These are phyloP conservation scores for Podaxis sp. DNA, from an alignment of 768 basidiomycete genomes.

Conservation along the genomic window DNA sequence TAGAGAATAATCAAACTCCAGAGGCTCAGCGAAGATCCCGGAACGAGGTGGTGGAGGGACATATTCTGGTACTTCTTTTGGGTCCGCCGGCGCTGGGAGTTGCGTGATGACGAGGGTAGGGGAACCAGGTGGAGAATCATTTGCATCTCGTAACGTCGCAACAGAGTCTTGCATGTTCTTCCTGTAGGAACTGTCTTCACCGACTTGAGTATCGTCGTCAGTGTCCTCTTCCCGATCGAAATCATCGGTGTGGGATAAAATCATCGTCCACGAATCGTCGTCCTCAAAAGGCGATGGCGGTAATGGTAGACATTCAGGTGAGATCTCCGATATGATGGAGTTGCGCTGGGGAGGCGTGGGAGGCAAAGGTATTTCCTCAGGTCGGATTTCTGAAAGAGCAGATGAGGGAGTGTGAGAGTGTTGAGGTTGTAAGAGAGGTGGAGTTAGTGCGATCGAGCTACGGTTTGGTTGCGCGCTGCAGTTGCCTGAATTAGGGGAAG, in stretches of 20 bases:
- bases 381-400: conserved; percentile 5
- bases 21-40: conserved; percentile 16
- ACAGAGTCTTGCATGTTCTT: conserved; percentile 5
- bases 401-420: neutral
- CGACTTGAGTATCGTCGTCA: conserved; percentile 14
- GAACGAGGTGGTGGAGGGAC: conserved; percentile 14
- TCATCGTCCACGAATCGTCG: conserved; percentile 15
- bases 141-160: neutral
- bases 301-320: neutral
- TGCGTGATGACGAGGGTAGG: conserved; percentile 8
- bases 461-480: neutral
- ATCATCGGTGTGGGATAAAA: neutral
- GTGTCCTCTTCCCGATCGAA: neutral
- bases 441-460: conserved; percentile 14
- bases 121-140: neutral
- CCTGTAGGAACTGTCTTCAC: conserved; percentile 6
- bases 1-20: conserved; percentile 6
- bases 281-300: conserved; percentile 1
- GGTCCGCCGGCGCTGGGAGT: neutral
- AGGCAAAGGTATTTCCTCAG: conserved; percentile 12
- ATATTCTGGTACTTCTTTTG: conserved; percentile 13
- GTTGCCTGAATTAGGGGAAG: neutral
- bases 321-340: neutral
- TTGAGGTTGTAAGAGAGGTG: conserved; percentile 6
- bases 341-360: conserved; percentile 1